Conservation (phyloP, 768 basidiomycete genomes). For the Boletellus emodensis region DNA sequence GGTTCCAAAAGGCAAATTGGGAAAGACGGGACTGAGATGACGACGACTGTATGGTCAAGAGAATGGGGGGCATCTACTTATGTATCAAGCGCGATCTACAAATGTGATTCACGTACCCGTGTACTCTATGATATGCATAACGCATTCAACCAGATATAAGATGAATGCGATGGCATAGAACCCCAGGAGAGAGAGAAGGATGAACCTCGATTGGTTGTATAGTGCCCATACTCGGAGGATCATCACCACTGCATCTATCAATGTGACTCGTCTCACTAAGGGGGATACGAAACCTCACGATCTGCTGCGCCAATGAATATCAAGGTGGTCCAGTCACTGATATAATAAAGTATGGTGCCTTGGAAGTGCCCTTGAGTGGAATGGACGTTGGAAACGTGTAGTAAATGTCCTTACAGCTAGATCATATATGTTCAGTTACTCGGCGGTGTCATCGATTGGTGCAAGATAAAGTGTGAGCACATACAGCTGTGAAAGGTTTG, state of each 20-base stretch:
- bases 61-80: background rate
- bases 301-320: background rate
- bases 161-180: background rate
- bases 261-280: background rate
- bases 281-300: background rate
- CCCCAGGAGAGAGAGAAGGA: background rate
- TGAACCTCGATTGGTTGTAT: background rate
- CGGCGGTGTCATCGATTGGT: too few species aligned
- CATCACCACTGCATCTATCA: background rate
- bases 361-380: background rate
- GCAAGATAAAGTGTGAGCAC: too few species aligned
- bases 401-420: background rate
- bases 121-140: background rate
- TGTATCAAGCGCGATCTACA: background rate
- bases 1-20: background rate
- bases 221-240: background rate
- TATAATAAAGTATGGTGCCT: background rate
- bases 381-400: background rate
- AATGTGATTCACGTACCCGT: background rate
- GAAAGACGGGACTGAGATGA: background rate
- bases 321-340: background rate
- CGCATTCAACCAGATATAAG: background rate
- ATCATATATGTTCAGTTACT: background rate
- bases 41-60: background rate
- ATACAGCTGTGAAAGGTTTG: too few species aligned